Percentiles rank a stretch among this genome's conserved stretches.
Conservation (phyloP, 2,329 filamentous ascomycete species). For the Didymella glomerata region DNA sequence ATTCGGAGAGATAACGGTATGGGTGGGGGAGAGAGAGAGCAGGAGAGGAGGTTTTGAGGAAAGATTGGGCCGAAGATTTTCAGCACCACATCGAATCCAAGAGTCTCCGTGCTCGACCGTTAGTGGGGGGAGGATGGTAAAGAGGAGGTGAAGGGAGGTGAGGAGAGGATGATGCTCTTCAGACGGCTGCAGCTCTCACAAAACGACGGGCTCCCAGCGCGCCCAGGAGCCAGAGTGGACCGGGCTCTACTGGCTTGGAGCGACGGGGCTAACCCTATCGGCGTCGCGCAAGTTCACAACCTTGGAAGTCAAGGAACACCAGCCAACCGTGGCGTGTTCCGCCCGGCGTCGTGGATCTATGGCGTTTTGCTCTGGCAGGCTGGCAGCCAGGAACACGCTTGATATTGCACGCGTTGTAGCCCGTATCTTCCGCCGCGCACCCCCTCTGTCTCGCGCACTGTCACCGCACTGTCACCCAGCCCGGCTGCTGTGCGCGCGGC, state of each 20-base stretch:
- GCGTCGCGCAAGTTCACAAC: conserved; percentile 29
- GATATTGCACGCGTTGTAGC: conserved; percentile 29
- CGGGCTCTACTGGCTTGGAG: conserved; percentile 31
- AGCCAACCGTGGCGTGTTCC: conserved; percentile 25
- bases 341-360: conserved; percentile 33
- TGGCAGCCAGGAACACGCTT: conserved; percentile 47
- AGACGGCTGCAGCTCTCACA: conserved; percentile 48
- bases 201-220: conserved; percentile 47
- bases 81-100: conserved; percentile 52
- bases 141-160: conserved; percentile 40
- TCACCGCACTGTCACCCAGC: conserved; percentile 24
- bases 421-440: conserved; percentile 32
- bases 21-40: conserved; percentile 46
- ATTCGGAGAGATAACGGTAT: conserved; percentile 45
- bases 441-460: conserved; percentile 23
- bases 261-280: conserved; percentile 24
- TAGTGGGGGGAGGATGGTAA: conserved; percentile 41
- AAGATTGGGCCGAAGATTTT: conserved; percentile 43
- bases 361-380: conserved; percentile 41
- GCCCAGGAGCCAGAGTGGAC: conserved; percentile 36
- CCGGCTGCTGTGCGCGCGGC: conserved; percentile 17
- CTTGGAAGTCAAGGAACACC: conserved; percentile 45
- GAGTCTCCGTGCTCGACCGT: conserved; percentile 51
- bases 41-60: conserved; percentile 50
- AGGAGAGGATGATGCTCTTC: conserved; percentile 41